phyloP scores from a whole-genome alignment of 345 rosid species.

The Xanthoceras sorbifolium region DNA sequence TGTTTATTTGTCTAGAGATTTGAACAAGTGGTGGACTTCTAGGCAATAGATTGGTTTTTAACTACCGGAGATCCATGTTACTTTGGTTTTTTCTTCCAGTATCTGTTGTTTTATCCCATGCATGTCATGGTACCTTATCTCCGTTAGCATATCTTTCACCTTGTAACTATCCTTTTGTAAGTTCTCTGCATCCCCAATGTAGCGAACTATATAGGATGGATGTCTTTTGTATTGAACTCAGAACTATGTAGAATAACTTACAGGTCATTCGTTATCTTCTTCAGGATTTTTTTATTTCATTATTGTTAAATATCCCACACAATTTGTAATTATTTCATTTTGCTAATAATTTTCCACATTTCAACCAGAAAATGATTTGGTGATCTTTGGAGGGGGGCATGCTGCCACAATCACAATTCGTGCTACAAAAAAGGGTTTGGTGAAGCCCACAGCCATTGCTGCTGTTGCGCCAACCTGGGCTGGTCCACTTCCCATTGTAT shows the following conservation, averaged over 20 bases:
- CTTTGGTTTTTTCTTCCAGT: background rate
- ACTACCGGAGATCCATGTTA: background rate
- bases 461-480: slow-evolving; percentile 97
- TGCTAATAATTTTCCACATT: slow-evolving; percentile 22
- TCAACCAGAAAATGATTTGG: slow-evolving; percentile 55
- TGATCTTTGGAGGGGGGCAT: slow-evolving; percentile 87
- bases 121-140: background rate
- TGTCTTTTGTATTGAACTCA: slow-evolving; percentile 1
- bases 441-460: slow-evolving; percentile 79
- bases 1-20: background rate
- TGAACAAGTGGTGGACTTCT: background rate
- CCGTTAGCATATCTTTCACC: background rate
- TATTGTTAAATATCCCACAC: background rate
- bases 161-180: background rate
- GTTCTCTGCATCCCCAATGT: background rate
- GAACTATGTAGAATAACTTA: background rate
- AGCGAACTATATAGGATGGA: background rate
- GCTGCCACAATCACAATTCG: slow-evolving; percentile 73
- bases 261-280: slow-evolving; percentile 10
- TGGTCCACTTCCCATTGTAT: slow-evolving; percentile 89
- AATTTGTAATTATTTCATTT: slow-evolving; percentile 5
- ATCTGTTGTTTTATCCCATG: background rate
- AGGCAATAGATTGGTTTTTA: background rate
- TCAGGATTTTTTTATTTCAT: background rate
- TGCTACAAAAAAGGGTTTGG: slow-evolving; percentile 73